Conservation (phyloP, 192 early-diverging fungal species). For the Umbelopsis ramanniana region DNA sequence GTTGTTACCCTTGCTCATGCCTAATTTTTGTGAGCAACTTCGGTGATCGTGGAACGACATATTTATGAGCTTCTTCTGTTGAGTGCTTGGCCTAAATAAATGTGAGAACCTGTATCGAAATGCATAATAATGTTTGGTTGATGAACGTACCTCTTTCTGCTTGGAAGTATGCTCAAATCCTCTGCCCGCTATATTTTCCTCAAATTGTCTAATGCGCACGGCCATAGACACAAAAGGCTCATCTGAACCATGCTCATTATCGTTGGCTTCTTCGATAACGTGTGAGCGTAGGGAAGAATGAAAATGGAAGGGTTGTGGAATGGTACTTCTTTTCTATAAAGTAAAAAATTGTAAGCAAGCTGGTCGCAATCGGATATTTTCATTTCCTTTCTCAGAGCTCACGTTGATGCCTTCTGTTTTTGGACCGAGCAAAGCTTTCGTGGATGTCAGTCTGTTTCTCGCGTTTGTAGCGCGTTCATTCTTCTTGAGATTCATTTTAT, state of each 20-base stretch:
- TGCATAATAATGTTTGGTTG: neutral
- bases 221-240: slow-evolving; percentile 12
- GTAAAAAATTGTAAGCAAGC: neutral
- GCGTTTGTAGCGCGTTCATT: neutral
- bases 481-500: neutral
- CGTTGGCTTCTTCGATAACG: neutral
- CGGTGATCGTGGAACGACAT: slow-evolving; percentile 1
- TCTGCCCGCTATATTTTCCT: slow-evolving; percentile 14
- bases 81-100: neutral
- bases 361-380: neutral
- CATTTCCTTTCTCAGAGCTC: slow-evolving; percentile 4
- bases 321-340: neutral
- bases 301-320: slow-evolving; percentile 12
- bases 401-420: slow-evolving; percentile 12
- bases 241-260: neutral
- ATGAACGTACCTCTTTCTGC: neutral
- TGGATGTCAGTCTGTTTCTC: neutral
- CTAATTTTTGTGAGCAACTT: slow-evolving; percentile 1
- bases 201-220: slow-evolving; percentile 13
- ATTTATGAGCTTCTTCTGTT: neutral
- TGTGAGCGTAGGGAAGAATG: neutral
- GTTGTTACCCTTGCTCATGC: neutral
- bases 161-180: neutral
- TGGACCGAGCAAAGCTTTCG: slow-evolving; percentile 6
- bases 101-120: neutral